Percentiles rank a stretch among this genome's conserved stretches.
phyloP scores from a whole-genome alignment of 2,329 filamentous ascomycete species.

The Fusarium sp. region DNA sequence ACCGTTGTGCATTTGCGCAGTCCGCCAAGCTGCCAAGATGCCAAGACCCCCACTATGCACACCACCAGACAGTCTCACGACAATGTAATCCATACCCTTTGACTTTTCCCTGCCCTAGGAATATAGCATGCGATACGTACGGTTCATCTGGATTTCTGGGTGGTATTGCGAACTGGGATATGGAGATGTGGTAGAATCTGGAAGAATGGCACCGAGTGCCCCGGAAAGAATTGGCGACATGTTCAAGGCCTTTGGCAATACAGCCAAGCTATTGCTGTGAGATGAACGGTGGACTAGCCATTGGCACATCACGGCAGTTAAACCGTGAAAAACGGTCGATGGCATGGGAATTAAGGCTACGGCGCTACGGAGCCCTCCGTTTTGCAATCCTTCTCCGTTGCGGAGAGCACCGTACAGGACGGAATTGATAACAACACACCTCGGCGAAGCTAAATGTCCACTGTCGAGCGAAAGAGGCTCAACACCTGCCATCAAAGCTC shows the following conservation, averaged over 20 bases:
- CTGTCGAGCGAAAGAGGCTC: conserved; percentile 20
- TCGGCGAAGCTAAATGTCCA: conserved; percentile 2
- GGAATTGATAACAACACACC: conserved; percentile 34
- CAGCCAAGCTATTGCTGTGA: background rate
- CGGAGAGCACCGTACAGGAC: conserved; percentile 28
- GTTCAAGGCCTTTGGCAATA: background rate
- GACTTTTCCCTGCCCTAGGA: conserved; percentile 11
- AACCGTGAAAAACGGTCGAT: conserved; percentile 20
- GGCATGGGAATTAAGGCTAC: conserved; percentile 32
- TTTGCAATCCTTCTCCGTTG: conserved; percentile 8
- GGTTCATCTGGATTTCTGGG: background rate
- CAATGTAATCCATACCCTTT: conserved; percentile 9
- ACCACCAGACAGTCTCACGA: conserved; percentile 41
- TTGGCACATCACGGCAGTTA: conserved; percentile 6
- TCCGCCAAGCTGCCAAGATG: conserved; percentile 42
- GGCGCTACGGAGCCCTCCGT: conserved; percentile 22
- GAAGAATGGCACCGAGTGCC: conserved; percentile 8
- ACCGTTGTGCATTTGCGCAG: conserved; percentile 27
- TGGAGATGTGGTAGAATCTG: conserved; percentile 20
- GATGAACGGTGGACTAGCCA: background rate
- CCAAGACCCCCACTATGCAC: conserved; percentile 43
- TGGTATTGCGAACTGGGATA: conserved; percentile 32
- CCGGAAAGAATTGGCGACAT: background rate
- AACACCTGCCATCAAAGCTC: conserved; percentile 10
- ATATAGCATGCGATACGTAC: conserved; percentile 15